Percentiles rank a stretch among this genome's conserved stretches.
phyloP scores from a whole-genome alignment of 2,329 filamentous ascomycete genomes.

The Trichoderma breve region DNA sequence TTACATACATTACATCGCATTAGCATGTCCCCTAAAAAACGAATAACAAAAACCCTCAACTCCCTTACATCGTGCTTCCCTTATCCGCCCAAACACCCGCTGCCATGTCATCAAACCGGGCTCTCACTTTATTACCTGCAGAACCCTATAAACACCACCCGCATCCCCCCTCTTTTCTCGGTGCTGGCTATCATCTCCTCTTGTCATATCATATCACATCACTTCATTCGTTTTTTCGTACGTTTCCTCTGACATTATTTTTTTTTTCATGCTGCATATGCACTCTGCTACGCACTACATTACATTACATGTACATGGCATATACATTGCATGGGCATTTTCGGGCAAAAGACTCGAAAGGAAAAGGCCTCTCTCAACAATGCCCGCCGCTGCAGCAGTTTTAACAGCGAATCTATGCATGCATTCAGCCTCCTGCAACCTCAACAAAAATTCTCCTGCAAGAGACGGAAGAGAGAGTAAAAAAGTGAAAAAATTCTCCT shows the following conservation, averaged over 20 bases:
- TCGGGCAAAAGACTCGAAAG: background rate
- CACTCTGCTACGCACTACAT: background rate
- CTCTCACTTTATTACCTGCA: background rate
- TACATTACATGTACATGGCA: background rate
- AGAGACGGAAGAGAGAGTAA: too few relatives aligned
- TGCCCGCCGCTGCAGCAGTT: background rate
- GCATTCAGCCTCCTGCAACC: background rate
- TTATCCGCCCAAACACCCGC: background rate
- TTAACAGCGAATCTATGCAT: background rate
- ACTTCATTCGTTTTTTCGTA: background rate
- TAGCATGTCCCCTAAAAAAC: background rate
- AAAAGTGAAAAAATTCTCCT: background rate
- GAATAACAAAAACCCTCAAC: background rate
- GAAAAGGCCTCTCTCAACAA: background rate
- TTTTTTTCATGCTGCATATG: background rate
- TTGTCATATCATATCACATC: background rate
- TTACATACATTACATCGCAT: background rate
- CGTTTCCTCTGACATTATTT: background rate
- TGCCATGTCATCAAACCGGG: background rate
- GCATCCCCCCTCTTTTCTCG: background rate
- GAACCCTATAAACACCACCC: background rate
- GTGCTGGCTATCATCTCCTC: too few relatives aligned
- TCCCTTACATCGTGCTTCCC: background rate
- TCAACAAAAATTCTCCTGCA: background rate
- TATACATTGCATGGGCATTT: background rate